These are phyloP conservation scores for Phialocephala subalpina DNA, from an alignment of 2,329 filamentous ascomycete genomes.

Conservation along the genomic window DNA sequence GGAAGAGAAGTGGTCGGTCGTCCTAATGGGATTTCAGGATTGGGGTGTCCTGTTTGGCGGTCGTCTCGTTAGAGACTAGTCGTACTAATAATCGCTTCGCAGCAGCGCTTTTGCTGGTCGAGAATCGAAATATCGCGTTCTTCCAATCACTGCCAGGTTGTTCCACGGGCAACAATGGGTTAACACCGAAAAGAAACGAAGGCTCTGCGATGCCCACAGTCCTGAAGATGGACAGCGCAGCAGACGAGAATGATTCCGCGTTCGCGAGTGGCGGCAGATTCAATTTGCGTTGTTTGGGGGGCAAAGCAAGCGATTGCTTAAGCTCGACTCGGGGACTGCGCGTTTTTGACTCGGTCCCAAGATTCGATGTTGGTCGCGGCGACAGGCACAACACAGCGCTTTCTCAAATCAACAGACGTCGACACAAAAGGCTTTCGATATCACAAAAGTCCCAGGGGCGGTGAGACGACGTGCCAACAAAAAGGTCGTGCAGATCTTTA, in stretches of 20 bases:
- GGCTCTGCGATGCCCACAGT: neutral
- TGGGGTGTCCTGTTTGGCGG: constrained; percentile 8
- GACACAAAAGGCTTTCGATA: neutral
- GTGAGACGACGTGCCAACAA: neutral
- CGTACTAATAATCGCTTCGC: constrained; percentile 25
- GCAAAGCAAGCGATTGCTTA: neutral
- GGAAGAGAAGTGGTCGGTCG: neutral
- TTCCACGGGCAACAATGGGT: neutral
- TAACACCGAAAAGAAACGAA: neutral
- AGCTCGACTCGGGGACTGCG: constrained; percentile 4
- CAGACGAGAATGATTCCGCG: neutral
- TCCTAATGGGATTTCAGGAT: constrained; percentile 13
- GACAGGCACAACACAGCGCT: neutral
- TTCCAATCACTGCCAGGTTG: neutral
- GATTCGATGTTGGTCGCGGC: neutral
- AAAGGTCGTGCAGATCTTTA: neutral
- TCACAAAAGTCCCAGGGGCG: neutral
- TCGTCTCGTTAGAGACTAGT: constrained; percentile 16
- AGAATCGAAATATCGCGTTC: neutral
- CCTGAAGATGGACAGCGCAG: neutral
- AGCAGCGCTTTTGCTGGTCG: constrained; percentile 2
- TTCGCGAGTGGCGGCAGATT: constrained; percentile 2
- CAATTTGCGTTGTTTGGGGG: neutral
- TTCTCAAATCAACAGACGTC: neutral
- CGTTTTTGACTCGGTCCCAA: constrained; percentile 3